These are phyloP conservation scores for Aegilops speltoides DNA, from an alignment of 176 grass and related monocot genomes.

Conservation along the genomic window DNA sequence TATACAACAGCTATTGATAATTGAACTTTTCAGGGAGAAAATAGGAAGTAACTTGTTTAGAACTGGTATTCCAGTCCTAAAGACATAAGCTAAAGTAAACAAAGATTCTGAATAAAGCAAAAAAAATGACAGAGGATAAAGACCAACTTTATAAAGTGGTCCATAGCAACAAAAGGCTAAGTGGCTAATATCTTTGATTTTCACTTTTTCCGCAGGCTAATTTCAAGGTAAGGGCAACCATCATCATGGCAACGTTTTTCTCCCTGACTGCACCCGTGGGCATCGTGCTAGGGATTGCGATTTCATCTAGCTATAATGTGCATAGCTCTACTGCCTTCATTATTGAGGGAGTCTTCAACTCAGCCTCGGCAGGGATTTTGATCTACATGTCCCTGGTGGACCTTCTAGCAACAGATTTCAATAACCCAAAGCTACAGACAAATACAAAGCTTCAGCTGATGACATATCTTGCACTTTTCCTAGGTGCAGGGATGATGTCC, in stretches of 20 bases:
- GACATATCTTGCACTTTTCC: conserved; percentile 69
- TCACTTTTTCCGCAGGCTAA: conserved; percentile 60
- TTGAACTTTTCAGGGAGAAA: not conserved
- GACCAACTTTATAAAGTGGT: not conserved
- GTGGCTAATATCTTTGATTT: conserved; percentile 20
- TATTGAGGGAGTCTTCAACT: conserved; percentile 76
- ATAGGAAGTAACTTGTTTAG: not conserved
- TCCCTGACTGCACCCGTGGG: conserved; percentile 87
- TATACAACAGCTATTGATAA: not conserved
- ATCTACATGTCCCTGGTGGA: conserved; percentile 98
- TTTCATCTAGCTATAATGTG: conserved; percentile 74
- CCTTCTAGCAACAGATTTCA: conserved; percentile 92
- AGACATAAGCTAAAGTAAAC: not conserved
- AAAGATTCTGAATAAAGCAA: conserved; percentile 8
- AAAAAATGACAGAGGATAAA: conserved; percentile 26
- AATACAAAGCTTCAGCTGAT: conserved; percentile 80
- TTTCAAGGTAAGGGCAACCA: conserved; percentile 74
- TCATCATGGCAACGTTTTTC: conserved; percentile 90
- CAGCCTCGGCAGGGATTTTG: conserved; percentile 86
- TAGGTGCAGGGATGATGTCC: conserved; percentile 85
- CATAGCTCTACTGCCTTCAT: conserved; percentile 69
- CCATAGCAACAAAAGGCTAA: conserved; percentile 26
- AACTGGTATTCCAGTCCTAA: not conserved
- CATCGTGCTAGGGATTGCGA: conserved; percentile 69
- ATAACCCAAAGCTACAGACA: conserved; percentile 74